Base-by-base conservation (phyloP, 1,284 basidiomycete species). In the Marasmius fiardii region DNA sequence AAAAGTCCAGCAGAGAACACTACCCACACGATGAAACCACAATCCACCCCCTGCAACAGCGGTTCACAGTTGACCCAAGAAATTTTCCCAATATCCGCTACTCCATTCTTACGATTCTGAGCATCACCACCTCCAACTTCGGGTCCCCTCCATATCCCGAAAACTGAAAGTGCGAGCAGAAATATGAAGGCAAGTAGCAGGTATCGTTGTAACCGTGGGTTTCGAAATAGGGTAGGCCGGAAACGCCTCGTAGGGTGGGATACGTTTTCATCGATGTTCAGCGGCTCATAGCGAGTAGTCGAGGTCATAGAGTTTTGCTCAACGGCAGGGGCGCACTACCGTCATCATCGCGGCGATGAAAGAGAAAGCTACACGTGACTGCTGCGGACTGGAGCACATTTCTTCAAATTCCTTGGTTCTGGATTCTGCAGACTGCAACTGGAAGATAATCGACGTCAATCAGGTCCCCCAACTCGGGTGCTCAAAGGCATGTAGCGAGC, bases 61-160 rank as follows among this genome's bases (percentile, higher is more conserved):
- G 57, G 57, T 26, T 52, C 35, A 43, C 57, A 58, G 23, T 50
- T 23, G 10, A 45, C 44, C 53, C 53, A 58, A 31, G 31, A 37
- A 18, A 58, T 24, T 2, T 43, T 49, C 8, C 57, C 57, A 18
- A 33, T 18, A 41, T 41, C 39, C n/a, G 39, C 39, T 18, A 20
- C 14, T 6, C 39, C 39, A 16, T n/a, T n/a, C n/a, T n/a, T n/a
- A n/a, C n/a, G n/a, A n/a, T n/a, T n/a, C n/a, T 41, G 16, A 20
- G 39, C n/a, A 41, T 41, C 39, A 41, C 39, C 39, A 41, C n/a
- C n/a, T 31, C 28, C 28, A 31, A 31, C 28, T 7, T 41, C 39
- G 7, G 39, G 39, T 20, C 20, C n/a, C 4, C 39, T 41, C 39
- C 39, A 41, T 16, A 41, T 41, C 20, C 39, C 39, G 20, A 41